Evolutionary conservation across 192 early-diverging fungal species (phyloP), one percentile per base, ranked within the genome.

Genomic region (Coemansia sp.): DNA sequence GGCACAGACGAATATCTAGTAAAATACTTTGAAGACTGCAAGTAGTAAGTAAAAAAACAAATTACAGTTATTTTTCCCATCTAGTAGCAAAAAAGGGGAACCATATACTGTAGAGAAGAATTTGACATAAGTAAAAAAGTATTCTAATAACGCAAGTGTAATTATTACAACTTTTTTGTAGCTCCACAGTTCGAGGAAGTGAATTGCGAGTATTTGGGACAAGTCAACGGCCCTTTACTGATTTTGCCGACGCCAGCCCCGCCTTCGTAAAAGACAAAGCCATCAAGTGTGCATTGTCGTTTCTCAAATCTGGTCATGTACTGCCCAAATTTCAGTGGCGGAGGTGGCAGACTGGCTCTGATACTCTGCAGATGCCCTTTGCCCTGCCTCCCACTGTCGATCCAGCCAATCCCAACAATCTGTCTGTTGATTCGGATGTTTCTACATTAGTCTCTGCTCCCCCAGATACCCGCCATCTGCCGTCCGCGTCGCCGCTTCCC

Each of bases 1-100:
- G 70, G 67, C 7, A 28, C 53, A 0, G 65, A 67, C 41, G 78
- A 83, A 41, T 76, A 67, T 26, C 59, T 83, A 54, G 82, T 83
- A 26, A 83, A 83, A 62, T 83, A 83, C 65, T 83, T 83, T 70
- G 82, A 83, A 26, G 82, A 83, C 56, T 65, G 38, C 56, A 75
- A 78, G 69, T 81, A 80, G 76, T 78, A 69, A 73, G 76, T 69
- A 24, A 10, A 24, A 3, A 4, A 5, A 16, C 28, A 16, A 53
- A 3, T 9, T 30, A 21, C 32, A 32, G 2, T 2, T 6, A 38
- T 31, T 21, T 18, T 19, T 21, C 6, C 22, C 16, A 2, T 4
- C 30, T 19, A 2, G 14, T 22, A 8, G n/a, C n/a, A n/a, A n/a
- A n/a, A 24, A 12, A 12, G 3, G 6, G 14, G 19, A 22, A 7